phyloP scores from a whole-genome alignment of 73 alveolate genomes.

The Paramecium bursaria region DNA sequence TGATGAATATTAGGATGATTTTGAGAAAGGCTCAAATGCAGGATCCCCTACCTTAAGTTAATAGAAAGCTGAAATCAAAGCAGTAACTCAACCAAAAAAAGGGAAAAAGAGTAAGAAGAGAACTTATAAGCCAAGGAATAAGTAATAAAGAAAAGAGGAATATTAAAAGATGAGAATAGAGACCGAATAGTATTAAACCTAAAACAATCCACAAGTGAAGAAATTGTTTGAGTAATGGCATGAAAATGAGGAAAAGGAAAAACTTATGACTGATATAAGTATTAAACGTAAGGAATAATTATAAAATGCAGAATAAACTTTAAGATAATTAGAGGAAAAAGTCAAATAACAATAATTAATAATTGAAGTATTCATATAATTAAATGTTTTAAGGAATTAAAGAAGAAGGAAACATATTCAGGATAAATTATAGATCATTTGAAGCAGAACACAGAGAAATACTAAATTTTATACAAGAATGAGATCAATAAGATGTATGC shows the following conservation, averaged over 20 bases:
- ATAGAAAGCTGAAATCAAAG: background rate
- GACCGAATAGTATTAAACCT: background rate
- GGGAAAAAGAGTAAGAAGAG: background rate
- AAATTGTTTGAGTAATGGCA: constrained; percentile 2
- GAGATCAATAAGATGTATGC: background rate
- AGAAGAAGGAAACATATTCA: constrained; percentile 33
- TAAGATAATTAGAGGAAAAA: constrained; percentile 6
- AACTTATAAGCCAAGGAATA: constrained; percentile 14
- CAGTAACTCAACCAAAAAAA: background rate
- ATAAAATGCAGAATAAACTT: background rate
- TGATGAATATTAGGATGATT: background rate
- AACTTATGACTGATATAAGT: constrained; percentile 14
- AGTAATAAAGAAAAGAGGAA: constrained; percentile 46
- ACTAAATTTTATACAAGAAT: background rate
- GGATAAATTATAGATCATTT: constrained; percentile 3
- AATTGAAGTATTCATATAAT: constrained; percentile 14
- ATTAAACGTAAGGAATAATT: constrained; percentile 17
- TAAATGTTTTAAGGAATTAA: background rate
- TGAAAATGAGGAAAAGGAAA: background rate
- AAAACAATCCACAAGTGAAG: background rate
- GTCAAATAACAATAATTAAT: background rate
- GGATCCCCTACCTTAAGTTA: no score
- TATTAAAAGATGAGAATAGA: constrained; percentile 31
- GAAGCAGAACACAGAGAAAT: constrained; percentile 4
- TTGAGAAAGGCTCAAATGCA: no score